phyloP scores from a whole-genome alignment of 768 basidiomycete species.

The Calocera viscosa region DNA sequence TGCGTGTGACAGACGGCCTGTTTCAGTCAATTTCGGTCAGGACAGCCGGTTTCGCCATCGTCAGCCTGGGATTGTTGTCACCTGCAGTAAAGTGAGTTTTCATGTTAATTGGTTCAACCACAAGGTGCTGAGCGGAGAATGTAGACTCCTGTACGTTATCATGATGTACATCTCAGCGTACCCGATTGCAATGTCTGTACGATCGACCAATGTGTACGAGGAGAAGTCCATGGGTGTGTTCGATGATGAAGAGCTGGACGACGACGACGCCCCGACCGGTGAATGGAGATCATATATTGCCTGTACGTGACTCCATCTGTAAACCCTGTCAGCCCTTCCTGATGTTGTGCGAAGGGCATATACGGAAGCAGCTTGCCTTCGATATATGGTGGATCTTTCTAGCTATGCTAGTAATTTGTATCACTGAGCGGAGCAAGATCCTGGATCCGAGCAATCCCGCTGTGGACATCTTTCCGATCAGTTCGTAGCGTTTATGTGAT shows the following conservation, averaged over 20 bases:
- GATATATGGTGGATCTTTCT: conserved; percentile 66
- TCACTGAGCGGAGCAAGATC: conserved; percentile 43
- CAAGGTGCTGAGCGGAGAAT: not conserved
- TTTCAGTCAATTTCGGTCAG: conserved; percentile 68
- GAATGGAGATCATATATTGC: conserved; percentile 69
- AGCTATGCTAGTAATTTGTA: conserved; percentile 32
- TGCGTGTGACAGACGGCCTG: conserved; percentile 58
- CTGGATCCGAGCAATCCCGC: conserved; percentile 38
- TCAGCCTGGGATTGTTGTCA: conserved; percentile 58
- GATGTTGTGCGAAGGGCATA: not conserved
- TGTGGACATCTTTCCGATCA: conserved; percentile 71
- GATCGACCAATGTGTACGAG: conserved; percentile 89
- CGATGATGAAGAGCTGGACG: conserved; percentile 32
- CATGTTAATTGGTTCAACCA: not conserved
- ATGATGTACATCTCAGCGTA: conserved; percentile 67
- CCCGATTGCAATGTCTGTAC: conserved; percentile 45
- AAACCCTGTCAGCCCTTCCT: not conserved
- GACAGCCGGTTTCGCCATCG: conserved; percentile 75
- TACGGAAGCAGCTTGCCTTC: conserved; percentile 60
- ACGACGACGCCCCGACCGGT: conserved; percentile 38
- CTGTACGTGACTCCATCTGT: conserved; percentile 34
- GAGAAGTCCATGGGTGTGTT: conserved; percentile 82
- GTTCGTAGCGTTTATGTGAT: conserved; percentile 34
- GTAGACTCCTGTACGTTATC: conserved; percentile 69
- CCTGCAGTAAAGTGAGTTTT: conserved; percentile 72